Evolutionary conservation across 164 flowering plant species (phyloP).

Genomic region (Annona cherimola): DNA sequence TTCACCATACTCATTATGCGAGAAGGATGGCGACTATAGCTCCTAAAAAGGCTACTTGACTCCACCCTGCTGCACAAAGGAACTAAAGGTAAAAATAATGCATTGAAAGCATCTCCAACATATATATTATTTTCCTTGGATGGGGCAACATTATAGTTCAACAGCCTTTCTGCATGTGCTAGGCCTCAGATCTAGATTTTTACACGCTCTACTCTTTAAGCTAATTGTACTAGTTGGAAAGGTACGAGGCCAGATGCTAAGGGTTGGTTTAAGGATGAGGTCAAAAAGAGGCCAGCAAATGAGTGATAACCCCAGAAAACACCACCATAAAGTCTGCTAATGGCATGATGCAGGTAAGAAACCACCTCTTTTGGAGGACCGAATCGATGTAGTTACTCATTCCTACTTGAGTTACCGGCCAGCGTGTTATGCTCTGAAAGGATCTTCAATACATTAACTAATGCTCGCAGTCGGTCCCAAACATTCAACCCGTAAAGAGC

Average conservation of each 20-base stretch:
- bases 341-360: background rate
- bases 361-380: background rate
- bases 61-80: background rate
- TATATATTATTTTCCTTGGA: background rate
- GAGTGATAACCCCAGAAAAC: background rate
- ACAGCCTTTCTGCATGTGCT: background rate
- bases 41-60: background rate
- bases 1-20: no score
- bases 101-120: background rate
- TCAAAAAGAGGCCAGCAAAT: background rate
- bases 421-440: conserved; percentile 51
- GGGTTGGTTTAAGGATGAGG: background rate
- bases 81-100: background rate
- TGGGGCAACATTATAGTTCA: background rate
- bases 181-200: background rate
- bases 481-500: conserved; percentile 71
- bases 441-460: conserved; percentile 62
- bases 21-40: no score
- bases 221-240: background rate
- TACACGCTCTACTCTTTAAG: background rate
- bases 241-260: background rate
- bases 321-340: background rate
- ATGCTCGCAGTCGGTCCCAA: conserved; percentile 76
- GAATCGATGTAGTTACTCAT: conserved; percentile 18
- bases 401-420: conserved; percentile 28